These are phyloP conservation scores for Fusarium penzigii DNA, from an alignment of 2,329 filamentous ascomycete genomes.

Conservation along the genomic window DNA sequence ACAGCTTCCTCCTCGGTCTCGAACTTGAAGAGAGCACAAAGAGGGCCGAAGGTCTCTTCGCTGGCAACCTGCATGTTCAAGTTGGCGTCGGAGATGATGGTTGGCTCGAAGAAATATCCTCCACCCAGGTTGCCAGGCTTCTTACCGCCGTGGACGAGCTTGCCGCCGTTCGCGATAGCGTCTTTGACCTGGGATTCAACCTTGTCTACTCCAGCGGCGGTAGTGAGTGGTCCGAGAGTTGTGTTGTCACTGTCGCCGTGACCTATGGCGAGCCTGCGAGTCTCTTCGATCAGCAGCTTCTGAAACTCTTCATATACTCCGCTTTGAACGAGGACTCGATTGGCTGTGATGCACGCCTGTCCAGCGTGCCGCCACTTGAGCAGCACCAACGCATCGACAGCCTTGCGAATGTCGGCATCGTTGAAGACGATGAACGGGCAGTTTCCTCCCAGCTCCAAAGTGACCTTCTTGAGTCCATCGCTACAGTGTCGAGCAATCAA, in stretches of 20 bases:
- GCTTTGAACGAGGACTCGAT: constrained; percentile 57
- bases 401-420: constrained; percentile 66
- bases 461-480: constrained; percentile 63
- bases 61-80: constrained; percentile 1
- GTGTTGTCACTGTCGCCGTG: constrained; percentile 16
- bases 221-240: constrained; percentile 31
- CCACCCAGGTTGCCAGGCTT: constrained; percentile 39
- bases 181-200: constrained; percentile 15
- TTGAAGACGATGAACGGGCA: constrained; percentile 66
- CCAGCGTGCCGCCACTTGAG: constrained; percentile 66
- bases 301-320: constrained; percentile 70
- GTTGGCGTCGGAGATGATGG: constrained; percentile 2
- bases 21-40: constrained; percentile 1
- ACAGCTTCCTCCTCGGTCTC: constrained; percentile 1
- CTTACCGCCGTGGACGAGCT: constrained; percentile 47
- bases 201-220: constrained; percentile 27
- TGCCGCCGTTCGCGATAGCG: constrained; percentile 20
- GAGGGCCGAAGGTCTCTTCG: constrained; percentile 3
- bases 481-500: constrained; percentile 62
- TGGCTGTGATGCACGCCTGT: constrained; percentile 67
- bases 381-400: constrained; percentile 59
- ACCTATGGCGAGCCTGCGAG: constrained; percentile 2
- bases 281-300: constrained; percentile 27
- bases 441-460: constrained; percentile 72
- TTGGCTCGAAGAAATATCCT: constrained; percentile 57